These are phyloP conservation scores for Capsicum baccatum DNA, from an alignment of 257 asterid species.

Conservation along the genomic window DNA sequence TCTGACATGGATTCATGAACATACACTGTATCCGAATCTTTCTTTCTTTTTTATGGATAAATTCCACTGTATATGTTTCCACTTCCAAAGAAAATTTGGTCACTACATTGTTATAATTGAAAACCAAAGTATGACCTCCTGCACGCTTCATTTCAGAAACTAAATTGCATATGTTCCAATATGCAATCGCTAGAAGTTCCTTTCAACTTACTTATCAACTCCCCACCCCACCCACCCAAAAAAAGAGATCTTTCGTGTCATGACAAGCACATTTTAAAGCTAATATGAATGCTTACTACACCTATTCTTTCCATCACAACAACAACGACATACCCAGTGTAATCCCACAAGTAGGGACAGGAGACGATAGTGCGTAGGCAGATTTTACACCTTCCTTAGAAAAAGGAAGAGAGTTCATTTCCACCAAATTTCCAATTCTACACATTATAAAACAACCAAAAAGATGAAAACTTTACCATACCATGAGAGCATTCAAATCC, in stretches of 20 bases:
- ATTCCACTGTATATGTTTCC: background rate
- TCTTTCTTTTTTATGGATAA: background rate
- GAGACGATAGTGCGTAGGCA: too few relatives aligned
- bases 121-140: background rate
- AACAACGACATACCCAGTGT: too few relatives aligned
- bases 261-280: background rate
- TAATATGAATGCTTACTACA: background rate
- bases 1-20: slow-evolving; percentile 1
- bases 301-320: background rate
- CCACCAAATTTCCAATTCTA: background rate
- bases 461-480: slow-evolving; percentile 38
- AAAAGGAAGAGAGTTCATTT: background rate
- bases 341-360: too few relatives aligned
- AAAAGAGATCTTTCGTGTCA: background rate
- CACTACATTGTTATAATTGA: background rate
- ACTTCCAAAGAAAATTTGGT: background rate
- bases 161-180: background rate
- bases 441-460: background rate
- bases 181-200: background rate
- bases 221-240: background rate
- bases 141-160: slow-evolving; percentile 15
- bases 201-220: background rate
- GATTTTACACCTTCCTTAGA: too few relatives aligned
- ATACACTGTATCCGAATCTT: background rate
- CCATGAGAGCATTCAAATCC: slow-evolving; percentile 98